Conservation (phyloP, 192 early-diverging fungal genomes). For the Backusella circina region DNA sequence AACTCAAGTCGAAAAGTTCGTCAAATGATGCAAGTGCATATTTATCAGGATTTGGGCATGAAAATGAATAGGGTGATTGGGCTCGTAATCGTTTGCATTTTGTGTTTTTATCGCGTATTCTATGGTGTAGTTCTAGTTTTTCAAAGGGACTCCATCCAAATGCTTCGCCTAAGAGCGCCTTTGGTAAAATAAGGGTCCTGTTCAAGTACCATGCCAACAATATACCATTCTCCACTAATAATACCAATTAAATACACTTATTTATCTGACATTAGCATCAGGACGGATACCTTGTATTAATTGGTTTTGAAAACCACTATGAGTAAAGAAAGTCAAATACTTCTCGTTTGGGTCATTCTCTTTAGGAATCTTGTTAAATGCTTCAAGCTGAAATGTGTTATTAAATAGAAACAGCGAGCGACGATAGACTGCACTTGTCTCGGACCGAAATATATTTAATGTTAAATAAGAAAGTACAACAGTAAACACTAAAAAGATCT, state of each 20-base stretch:
- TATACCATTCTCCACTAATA: conserved; percentile 45
- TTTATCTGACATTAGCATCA: background rate
- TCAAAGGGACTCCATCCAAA: conserved; percentile 32
- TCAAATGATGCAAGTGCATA: conserved; percentile 30
- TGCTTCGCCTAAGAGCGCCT: conserved; percentile 37
- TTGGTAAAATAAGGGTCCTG: conserved; percentile 46
- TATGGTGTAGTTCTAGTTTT: conserved; percentile 26
- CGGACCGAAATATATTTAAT: background rate
- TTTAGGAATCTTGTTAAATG: background rate
- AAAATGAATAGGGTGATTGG: background rate
- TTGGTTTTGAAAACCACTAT: conserved; percentile 54
- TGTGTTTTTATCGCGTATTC: conserved; percentile 19
- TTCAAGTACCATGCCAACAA: conserved; percentile 46
- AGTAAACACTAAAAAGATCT: background rate
- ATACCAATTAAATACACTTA: background rate
- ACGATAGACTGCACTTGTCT: background rate
- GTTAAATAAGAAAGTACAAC: background rate
- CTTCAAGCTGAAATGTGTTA: background rate
- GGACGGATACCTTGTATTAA: conserved; percentile 25
- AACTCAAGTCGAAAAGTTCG: conserved; percentile 30
- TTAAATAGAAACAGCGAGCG: background rate
- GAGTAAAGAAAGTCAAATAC: conserved; percentile 46
- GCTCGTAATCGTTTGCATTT: background rate
- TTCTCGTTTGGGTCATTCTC: conserved; percentile 28
- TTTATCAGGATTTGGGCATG: conserved; percentile 19